Percentiles rank a stretch among this genome's conserved stretches.
Evolutionary conservation across 2,329 filamentous ascomycete species (phyloP).

Genomic region (Xylariales sp.): DNA sequence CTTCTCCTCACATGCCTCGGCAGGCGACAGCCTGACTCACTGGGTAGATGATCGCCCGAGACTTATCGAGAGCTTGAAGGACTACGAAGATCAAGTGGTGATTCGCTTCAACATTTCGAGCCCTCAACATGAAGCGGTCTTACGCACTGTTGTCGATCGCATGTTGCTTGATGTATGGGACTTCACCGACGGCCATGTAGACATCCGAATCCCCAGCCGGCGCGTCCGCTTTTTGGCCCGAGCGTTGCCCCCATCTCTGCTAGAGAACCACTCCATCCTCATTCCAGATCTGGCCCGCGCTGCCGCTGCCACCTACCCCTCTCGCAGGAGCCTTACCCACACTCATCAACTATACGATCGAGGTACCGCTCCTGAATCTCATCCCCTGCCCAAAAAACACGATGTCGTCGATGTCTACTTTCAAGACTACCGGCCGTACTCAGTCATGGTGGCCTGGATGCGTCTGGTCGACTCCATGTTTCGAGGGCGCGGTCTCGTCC

Average conservation of each 20-base stretch:
- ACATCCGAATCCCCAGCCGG: constrained; percentile 81
- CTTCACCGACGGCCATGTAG: constrained; percentile 82
- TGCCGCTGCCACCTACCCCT: constrained; percentile 80
- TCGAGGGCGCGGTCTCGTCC: constrained; percentile 73
- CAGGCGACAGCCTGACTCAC: constrained; percentile 38
- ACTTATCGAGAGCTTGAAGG: constrained; percentile 52
- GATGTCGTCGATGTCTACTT: constrained; percentile 84
- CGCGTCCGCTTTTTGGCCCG: constrained; percentile 82
- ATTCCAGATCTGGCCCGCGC: constrained; percentile 84
- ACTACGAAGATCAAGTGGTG: constrained; percentile 85
- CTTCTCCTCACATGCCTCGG: constrained; percentile 38
- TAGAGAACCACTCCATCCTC: constrained; percentile 76
- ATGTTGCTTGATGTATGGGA: constrained; percentile 94
- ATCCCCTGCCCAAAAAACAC: constrained; percentile 44
- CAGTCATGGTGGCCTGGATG: constrained; percentile 91
- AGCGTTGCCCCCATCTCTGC: constrained; percentile 80
- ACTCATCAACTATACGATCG: constrained; percentile 36
- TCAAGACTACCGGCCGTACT: constrained; percentile 87
- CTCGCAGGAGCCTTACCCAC: constrained; percentile 42
- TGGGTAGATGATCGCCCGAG: constrained; percentile 47
- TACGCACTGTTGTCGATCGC: constrained; percentile 51
- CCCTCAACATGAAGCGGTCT: constrained; percentile 44
- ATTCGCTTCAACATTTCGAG: constrained; percentile 84
- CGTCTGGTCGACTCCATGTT: constrained; percentile 90
- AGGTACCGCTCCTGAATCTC: constrained; percentile 48